These are phyloP conservation scores for Rhododendron mucronatum DNA, from an alignment of 148 eudicot species.

Conservation along the genomic window DNA sequence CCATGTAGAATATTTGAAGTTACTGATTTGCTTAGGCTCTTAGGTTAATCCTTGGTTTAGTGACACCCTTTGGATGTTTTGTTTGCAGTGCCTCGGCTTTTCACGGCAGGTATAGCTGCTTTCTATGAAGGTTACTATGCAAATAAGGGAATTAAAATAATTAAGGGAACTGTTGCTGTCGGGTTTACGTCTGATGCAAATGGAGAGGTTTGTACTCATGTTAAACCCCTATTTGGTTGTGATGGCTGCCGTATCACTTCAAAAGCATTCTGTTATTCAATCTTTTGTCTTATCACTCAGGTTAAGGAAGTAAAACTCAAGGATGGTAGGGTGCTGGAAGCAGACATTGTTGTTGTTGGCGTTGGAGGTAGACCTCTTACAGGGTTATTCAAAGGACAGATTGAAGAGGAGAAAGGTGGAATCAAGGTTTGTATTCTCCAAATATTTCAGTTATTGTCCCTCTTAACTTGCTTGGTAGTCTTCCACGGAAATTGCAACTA, in stretches of 20 bases:
- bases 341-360: constrained; percentile 94
- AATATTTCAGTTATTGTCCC: neutral
- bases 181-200: constrained; percentile 64
- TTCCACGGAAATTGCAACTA: neutral
- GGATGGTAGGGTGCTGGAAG: constrained; percentile 88
- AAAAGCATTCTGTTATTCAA: neutral
- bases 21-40: neutral
- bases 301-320: constrained; percentile 83
- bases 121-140: constrained; percentile 86
- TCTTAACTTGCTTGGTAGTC: neutral
- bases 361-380: constrained; percentile 94
- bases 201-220: constrained; percentile 58
- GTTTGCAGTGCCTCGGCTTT: constrained; percentile 90
- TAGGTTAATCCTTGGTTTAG: neutral
- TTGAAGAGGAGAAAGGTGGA: constrained; percentile 97
- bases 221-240: neutral
- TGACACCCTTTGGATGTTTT: constrained; percentile 14
- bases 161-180: constrained; percentile 88
- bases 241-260: neutral
- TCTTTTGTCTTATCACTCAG: constrained; percentile 28
- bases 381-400: constrained; percentile 77
- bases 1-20: neutral
- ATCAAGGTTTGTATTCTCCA: constrained; percentile 57
- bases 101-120: constrained; percentile 87
- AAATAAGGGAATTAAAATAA: constrained; percentile 69